These are phyloP conservation scores for Galerina marginata DNA, from an alignment of 768 basidiomycete genomes.

Conservation along the genomic window DNA sequence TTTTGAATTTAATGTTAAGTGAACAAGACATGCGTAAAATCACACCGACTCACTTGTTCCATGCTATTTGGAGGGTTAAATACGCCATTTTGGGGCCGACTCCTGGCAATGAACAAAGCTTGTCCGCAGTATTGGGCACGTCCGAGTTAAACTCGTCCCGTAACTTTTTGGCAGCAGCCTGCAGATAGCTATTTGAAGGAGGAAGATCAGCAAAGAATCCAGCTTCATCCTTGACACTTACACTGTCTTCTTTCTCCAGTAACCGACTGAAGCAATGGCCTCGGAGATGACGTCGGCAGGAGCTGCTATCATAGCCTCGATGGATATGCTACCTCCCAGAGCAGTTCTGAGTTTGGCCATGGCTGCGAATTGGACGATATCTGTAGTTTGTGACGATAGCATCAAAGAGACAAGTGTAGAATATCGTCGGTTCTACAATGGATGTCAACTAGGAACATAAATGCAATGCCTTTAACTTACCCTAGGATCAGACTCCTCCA, in stretches of 20 bases:
- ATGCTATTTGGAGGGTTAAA: conserved; percentile 80
- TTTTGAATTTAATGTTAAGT: neutral
- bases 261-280: conserved; percentile 89
- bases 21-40: neutral
- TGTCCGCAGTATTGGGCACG: conserved; percentile 88
- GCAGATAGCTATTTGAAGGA: conserved; percentile 61
- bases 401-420: conserved; percentile 90
- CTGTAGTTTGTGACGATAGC: conserved; percentile 96
- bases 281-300: conserved; percentile 66
- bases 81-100: conserved; percentile 99
- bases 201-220: neutral
- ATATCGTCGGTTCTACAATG: conserved; percentile 73
- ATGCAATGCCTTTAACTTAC: conserved; percentile 38
- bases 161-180: conserved; percentile 71
- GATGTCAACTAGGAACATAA: neutral
- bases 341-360: conserved; percentile 72
- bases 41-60: conserved; percentile 66
- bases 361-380: conserved; percentile 84
- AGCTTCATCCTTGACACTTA: conserved; percentile 39
- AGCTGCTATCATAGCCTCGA: conserved; percentile 71
- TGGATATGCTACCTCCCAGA: conserved; percentile 79
- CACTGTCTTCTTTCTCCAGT: conserved; percentile 89
- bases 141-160: conserved; percentile 79
- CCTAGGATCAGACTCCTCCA: conserved; percentile 67
- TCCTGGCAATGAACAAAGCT: conserved; percentile 84